A percentile compares a stretch with the other conserved stretches of the same genome.
Conservation (phyloP, 805 yeast species). For the Sugiyamaella mastotermitis region DNA sequence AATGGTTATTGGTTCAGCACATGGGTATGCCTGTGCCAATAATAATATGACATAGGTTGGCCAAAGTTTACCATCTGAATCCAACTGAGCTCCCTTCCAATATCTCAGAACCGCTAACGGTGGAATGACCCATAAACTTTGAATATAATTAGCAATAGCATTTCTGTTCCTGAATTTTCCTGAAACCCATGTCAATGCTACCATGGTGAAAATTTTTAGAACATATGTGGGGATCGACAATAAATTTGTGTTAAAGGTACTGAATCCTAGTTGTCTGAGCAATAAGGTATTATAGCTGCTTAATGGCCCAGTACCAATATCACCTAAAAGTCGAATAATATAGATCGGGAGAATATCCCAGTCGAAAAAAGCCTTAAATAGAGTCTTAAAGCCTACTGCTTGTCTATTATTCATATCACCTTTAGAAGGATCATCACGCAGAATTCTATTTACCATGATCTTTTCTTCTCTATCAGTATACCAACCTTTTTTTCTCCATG, state of each 20-base stretch:
- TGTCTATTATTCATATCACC: slow-evolving; percentile 63
- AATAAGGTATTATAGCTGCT: slow-evolving; percentile 43
- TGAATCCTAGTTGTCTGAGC: slow-evolving; percentile 45
- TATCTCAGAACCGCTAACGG: slow-evolving; percentile 26
- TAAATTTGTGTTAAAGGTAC: slow-evolving; percentile 46
- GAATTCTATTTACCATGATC: slow-evolving; percentile 51
- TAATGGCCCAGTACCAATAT: slow-evolving; percentile 35
- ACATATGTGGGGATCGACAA: slow-evolving; percentile 35
- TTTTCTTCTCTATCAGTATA: slow-evolving; percentile 51
- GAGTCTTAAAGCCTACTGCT: slow-evolving; percentile 38
- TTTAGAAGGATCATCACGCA: slow-evolving; percentile 59
- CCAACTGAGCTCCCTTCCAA: slow-evolving; percentile 34
- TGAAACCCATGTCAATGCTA: slow-evolving; percentile 13
- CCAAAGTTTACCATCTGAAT: slow-evolving; percentile 29
- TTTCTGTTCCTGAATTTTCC: slow-evolving; percentile 13
- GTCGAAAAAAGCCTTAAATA: slow-evolving; percentile 41
- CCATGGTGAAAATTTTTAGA: slow-evolving; percentile 11
- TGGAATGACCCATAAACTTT: slow-evolving; percentile 17
- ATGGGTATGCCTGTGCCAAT: slow-evolving; percentile 27
- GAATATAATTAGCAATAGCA: slow-evolving; percentile 11
- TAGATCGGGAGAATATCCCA: slow-evolving; percentile 54
- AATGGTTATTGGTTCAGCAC: slow-evolving; percentile 48
- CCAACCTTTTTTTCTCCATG: slow-evolving; percentile 48
- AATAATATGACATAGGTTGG: slow-evolving; percentile 26
- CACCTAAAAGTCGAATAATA: slow-evolving; percentile 39